Evolutionary conservation across 768 basidiomycete species (phyloP).

Genomic region (Pleurotus ostreatus): DNA sequence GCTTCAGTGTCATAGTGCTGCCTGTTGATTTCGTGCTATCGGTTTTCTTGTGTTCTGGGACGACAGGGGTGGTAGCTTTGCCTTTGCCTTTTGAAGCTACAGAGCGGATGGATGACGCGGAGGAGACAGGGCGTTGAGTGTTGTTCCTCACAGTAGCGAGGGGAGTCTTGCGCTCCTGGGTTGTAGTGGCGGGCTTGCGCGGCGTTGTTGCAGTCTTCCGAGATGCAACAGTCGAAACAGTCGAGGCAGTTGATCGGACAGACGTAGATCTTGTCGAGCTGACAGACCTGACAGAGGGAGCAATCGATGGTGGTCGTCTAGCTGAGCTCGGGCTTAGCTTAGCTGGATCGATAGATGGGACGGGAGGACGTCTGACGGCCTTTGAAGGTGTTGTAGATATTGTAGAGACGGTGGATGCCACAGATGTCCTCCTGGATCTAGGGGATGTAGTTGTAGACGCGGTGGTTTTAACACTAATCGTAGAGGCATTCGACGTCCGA

Average conservation of each 20-base stretch:
- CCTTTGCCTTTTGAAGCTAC: conserved; percentile 11
- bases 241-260: conserved; percentile 24
- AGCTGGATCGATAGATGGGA: conserved; percentile 25
- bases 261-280: conserved; percentile 5
- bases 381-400: conserved; percentile 5
- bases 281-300: conserved; percentile 13
- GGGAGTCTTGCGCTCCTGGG: conserved; percentile 16
- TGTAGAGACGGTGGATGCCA: conserved; percentile 9
- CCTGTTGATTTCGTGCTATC: conserved; percentile 39
- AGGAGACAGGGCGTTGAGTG: conserved; percentile 9
- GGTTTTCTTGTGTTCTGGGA: conserved; percentile 38
- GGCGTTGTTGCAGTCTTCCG: conserved; percentile 20
- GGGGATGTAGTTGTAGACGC: conserved; percentile 9
- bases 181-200: conserved; percentile 8
- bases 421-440: conserved; percentile 17
- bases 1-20: conserved; percentile 38
- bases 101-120: conserved; percentile 10
- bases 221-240: conserved; percentile 20
- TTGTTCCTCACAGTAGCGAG: neutral
- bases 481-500: conserved; percentile 26
- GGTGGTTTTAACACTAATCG: conserved; percentile 6
- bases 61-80: conserved; percentile 13
- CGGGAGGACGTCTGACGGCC: conserved; percentile 23
- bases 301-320: conserved; percentile 17
- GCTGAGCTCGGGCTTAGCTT: conserved; percentile 24